Evolutionary conservation across 1,139 yeast genomes (phyloP).

Genomic region (Suhomyces maxii): DNA sequence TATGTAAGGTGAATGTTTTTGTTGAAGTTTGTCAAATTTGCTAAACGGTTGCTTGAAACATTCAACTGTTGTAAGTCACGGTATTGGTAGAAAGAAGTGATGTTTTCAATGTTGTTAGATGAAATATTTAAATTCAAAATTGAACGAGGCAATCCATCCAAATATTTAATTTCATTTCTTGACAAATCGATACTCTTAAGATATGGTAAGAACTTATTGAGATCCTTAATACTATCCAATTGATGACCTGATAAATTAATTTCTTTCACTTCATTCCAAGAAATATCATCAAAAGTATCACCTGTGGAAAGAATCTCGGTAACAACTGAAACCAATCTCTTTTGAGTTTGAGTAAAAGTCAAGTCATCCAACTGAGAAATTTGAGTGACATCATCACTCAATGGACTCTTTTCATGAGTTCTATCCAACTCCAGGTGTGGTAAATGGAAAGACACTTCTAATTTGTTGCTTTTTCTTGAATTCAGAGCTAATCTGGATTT

Average conservation of each 20-base stretch:
- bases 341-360: constrained; percentile 52
- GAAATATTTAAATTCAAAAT: constrained; percentile 39
- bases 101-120: constrained; percentile 39
- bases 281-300: constrained; percentile 24
- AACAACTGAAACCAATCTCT: constrained; percentile 46
- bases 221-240: constrained; percentile 44
- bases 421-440: constrained; percentile 25
- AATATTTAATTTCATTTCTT: constrained; percentile 41
- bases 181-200: constrained; percentile 41
- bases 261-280: constrained; percentile 46
- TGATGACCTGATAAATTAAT: constrained; percentile 34
- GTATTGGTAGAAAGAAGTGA: constrained; percentile 43
- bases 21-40: constrained; percentile 31
- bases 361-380: constrained; percentile 46
- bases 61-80: constrained; percentile 46
- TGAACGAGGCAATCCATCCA: constrained; percentile 48
- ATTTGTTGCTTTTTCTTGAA: constrained; percentile 19
- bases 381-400: constrained; percentile 37
- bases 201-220: constrained; percentile 47
- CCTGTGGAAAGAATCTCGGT: constrained; percentile 40
- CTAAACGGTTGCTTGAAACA: constrained; percentile 39
- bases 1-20: constrained; percentile 39
- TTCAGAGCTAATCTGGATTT: constrained; percentile 3
- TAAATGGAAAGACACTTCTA: constrained; percentile 46
- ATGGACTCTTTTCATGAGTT: constrained; percentile 20